A percentile compares a stretch with the other conserved stretches of the same genome.
Conservation (phyloP, 2,329 filamentous ascomycete species). For the Diaporthe sp. region DNA sequence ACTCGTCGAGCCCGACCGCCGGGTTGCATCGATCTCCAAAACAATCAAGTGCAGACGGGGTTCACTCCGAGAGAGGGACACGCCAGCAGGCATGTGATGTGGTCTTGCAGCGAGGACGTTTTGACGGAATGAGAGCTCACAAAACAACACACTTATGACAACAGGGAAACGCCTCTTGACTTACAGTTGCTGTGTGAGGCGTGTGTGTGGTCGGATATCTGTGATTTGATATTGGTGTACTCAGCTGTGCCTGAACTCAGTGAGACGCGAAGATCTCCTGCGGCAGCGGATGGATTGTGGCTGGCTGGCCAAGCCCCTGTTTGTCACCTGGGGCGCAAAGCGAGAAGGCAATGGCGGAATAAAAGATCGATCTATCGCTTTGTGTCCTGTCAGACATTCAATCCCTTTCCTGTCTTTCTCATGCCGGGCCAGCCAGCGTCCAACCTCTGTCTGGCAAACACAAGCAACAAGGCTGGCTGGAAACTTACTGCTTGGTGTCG, state of each 20-base stretch:
- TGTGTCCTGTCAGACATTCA: conserved; percentile 31
- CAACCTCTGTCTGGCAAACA: conserved; percentile 26
- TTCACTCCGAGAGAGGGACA: neutral
- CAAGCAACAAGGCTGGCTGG: neutral
- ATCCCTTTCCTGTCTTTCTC: conserved; percentile 17
- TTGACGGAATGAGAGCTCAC: neutral
- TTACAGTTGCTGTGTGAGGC: conserved; percentile 23
- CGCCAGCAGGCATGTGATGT: neutral
- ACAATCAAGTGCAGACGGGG: neutral
- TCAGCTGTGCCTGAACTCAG: neutral
- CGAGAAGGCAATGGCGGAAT: conserved; percentile 13
- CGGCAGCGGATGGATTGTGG: conserved; percentile 21
- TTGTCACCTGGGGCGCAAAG: conserved; percentile 31
- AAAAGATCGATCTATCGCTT: conserved; percentile 27
- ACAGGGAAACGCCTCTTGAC: conserved; percentile 1
- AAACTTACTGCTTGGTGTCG: neutral
- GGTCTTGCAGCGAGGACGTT: neutral
- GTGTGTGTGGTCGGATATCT: neutral
- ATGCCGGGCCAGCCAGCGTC: neutral
- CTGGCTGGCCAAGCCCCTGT: conserved; percentile 32
- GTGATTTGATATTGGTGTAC: neutral
- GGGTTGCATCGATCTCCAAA: conserved; percentile 23
- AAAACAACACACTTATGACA: conserved; percentile 8
- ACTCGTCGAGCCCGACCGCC: neutral
- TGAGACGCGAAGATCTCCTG: conserved; percentile 23